A percentile compares a stretch with the other conserved stretches of the same genome.
These are phyloP conservation scores for Erythrobasidium hasegawianum DNA, from an alignment of 1,284 basidiomycete genomes.

Conservation along the genomic window DNA sequence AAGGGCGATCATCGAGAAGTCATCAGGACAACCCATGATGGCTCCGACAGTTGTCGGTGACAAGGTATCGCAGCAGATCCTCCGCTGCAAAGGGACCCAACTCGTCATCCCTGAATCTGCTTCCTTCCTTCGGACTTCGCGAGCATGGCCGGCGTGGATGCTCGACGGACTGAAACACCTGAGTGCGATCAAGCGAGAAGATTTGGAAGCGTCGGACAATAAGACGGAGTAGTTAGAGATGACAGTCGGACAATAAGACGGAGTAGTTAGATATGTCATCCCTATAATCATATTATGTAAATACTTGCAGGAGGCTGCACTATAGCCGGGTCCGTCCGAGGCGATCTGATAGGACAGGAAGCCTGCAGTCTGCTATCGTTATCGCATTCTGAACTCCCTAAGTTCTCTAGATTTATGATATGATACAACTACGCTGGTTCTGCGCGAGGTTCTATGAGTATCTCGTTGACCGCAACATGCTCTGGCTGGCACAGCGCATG, in stretches of 20 bases:
- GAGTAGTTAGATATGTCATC: too few species aligned
- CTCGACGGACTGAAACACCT: neutral
- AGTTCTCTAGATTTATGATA: too few species aligned
- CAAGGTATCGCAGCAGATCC: slow-evolving; percentile 5
- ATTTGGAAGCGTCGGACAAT: neutral
- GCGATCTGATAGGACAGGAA: too few species aligned
- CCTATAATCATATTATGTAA: too few species aligned
- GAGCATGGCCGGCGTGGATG: neutral
- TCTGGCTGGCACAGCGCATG: slow-evolving; percentile 46
- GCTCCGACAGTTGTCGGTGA: neutral
- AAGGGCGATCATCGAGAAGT: neutral
- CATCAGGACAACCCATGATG: neutral
- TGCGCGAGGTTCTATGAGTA: neutral
- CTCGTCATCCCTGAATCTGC: neutral
- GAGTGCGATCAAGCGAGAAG: neutral
- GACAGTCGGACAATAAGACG: too few species aligned
- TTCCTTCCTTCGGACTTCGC: neutral
- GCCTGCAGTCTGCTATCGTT: too few species aligned
- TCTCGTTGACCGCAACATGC: slow-evolving; percentile 45
- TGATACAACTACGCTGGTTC: neutral
- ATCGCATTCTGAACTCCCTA: too few species aligned
- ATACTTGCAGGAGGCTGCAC: too few species aligned
- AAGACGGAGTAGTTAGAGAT: neutral
- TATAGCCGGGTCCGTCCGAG: too few species aligned
- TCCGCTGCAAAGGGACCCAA: slow-evolving; percentile 7